These are phyloP conservation scores for Podila epigama DNA, from an alignment of 192 early-diverging fungal species.

Conservation along the genomic window DNA sequence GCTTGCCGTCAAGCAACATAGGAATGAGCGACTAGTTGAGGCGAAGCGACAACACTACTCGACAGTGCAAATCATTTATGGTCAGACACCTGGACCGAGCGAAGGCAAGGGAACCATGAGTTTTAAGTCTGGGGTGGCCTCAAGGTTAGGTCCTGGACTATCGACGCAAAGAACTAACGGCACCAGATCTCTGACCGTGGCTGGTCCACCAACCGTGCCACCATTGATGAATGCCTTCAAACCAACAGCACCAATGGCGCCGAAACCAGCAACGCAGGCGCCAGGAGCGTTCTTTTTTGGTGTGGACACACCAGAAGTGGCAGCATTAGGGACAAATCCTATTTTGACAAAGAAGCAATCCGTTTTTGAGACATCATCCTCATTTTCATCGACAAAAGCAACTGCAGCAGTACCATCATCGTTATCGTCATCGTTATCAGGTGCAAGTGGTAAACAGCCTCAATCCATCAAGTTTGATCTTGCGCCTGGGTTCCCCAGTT, in stretches of 20 bases:
- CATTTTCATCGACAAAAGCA: too few relatives aligned
- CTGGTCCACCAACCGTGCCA: too few relatives aligned
- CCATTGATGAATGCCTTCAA: too few relatives aligned
- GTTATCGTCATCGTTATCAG: too few relatives aligned
- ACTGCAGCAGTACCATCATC: too few relatives aligned
- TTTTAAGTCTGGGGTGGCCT: not conserved
- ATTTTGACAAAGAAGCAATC: not conserved
- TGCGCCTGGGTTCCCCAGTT: not conserved
- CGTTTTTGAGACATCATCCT: too few relatives aligned
- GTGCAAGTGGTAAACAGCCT: too few relatives aligned
- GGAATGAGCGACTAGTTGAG: constrained; percentile 29
- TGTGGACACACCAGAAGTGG: not conserved
- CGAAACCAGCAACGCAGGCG: not conserved
- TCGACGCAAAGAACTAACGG: too few relatives aligned
- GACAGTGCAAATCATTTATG: constrained; percentile 19
- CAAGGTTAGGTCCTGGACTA: too few relatives aligned
- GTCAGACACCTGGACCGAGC: constrained; percentile 18
- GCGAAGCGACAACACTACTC: constrained; percentile 20
- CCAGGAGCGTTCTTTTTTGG: not conserved
- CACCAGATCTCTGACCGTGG: too few relatives aligned
- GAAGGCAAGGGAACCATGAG: not conserved
- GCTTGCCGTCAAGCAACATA: constrained; percentile 18
- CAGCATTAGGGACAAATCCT: not conserved
- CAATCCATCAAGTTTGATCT: not conserved
- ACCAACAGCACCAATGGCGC: too few relatives aligned